These are phyloP conservation scores for Hordeum vulgare DNA, from an alignment of 176 grass and related monocot genomes.

Conservation along the genomic window MorexV3_pseudomolecules_assembly NC_058521.1:493679768-493680267, in stretches of 20 bases:
- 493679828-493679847: slow-evolving; percentile 12
- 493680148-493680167: background rate
- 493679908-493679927: background rate
- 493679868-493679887: background rate
- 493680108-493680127: background rate
- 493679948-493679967: background rate
- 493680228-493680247: no score
- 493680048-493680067: background rate
- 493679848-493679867: background rate
- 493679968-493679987: background rate
- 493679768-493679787: background rate
- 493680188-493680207: background rate
- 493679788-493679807: background rate
- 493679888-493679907: background rate
- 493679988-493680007: background rate
- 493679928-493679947: background rate
- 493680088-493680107: background rate
- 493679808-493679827: background rate
- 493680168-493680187: background rate
- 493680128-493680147: background rate
- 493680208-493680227: background rate
- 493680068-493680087: background rate
- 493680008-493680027: background rate
- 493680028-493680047: background rate
- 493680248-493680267: background rate